A percentile compares a stretch with the other conserved stretches of the same genome.
phyloP scores from a whole-genome alignment of 2,329 filamentous ascomycete species.

The Xylariaceae sp. region DNA sequence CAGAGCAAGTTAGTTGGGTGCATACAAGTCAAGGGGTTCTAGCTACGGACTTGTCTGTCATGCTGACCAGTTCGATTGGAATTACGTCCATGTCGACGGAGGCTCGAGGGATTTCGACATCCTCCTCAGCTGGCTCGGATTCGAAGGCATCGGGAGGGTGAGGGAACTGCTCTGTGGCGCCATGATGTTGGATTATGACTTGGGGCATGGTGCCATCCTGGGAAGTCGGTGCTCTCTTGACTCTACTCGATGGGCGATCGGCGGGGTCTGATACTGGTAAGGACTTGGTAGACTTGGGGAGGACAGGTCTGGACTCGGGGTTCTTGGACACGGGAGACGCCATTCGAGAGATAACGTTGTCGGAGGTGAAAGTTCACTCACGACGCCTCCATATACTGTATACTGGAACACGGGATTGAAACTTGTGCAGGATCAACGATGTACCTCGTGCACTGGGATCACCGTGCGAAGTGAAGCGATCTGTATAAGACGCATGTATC shows the following conservation, averaged over 20 bases:
- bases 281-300: slow-evolving; percentile 26
- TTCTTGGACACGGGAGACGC: slow-evolving; percentile 21
- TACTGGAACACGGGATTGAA: too few relatives aligned
- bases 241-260: slow-evolving; percentile 28
- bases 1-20: slow-evolving; percentile 18
- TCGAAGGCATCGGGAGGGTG: slow-evolving; percentile 51
- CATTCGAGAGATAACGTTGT: too few relatives aligned
- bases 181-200: slow-evolving; percentile 24
- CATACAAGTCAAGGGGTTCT: slow-evolving; percentile 6
- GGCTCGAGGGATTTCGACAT: slow-evolving; percentile 43
- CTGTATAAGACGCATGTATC: too few relatives aligned
- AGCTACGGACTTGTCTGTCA: slow-evolving; percentile 73
- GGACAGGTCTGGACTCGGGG: slow-evolving; percentile 24
- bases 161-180: too few relatives aligned
- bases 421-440: too few relatives aligned
- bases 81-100: slow-evolving; percentile 81
- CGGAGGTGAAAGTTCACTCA: too few relatives aligned
- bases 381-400: too few relatives aligned
- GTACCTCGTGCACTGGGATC: too few relatives aligned
- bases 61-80: slow-evolving; percentile 86
- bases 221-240: slow-evolving; percentile 46
- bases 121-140: slow-evolving; percentile 42
- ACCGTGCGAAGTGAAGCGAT: too few relatives aligned
- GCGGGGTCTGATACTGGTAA: slow-evolving; percentile 27
- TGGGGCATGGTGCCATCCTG: slow-evolving; percentile 33